These are phyloP conservation scores for Auriculariales sp. DNA, from an alignment of 768 basidiomycete species.

Conservation along the genomic window DNA sequence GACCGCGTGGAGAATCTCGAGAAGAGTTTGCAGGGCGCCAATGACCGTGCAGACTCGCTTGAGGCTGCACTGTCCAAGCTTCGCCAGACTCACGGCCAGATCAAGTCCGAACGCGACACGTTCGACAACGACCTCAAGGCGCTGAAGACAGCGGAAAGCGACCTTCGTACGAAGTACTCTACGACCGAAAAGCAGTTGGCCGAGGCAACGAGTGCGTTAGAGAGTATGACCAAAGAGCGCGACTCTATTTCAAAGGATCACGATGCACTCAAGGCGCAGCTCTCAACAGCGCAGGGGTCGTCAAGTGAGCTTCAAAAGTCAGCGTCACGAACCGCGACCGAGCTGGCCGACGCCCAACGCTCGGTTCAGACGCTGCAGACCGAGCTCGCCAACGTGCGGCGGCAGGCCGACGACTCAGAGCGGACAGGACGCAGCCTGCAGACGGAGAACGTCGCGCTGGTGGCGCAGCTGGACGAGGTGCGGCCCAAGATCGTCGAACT, in stretches of 20 bases:
- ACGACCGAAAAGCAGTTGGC: conserved; percentile 29
- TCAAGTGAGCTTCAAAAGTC: conserved; percentile 44
- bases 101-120: conserved; percentile 48
- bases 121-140: conserved; percentile 33
- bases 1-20: conserved; percentile 68
- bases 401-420: conserved; percentile 66
- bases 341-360: conserved; percentile 36
- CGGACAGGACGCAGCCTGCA: conserved; percentile 57
- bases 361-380: conserved; percentile 45
- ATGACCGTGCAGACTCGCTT: conserved; percentile 69
- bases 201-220: conserved; percentile 27
- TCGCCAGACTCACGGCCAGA: conserved; percentile 48
- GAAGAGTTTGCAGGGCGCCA: conserved; percentile 56
- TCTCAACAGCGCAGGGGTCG: conserved; percentile 29
- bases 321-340: conserved; percentile 37
- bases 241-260: conserved; percentile 36
- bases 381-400: conserved; percentile 48
- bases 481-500: conserved; percentile 73
- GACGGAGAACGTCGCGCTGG: conserved; percentile 58
- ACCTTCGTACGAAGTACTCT: conserved; percentile 34
- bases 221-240: conserved; percentile 29
- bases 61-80: conserved; percentile 70
- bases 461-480: conserved; percentile 77
- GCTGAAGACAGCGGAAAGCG: conserved; percentile 21
- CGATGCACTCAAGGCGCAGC: conserved; percentile 30